These are phyloP conservation scores for Ambrosia artemisiifolia DNA, from an alignment of 129 eudicot genomes.

Conservation along the genomic window DNA sequence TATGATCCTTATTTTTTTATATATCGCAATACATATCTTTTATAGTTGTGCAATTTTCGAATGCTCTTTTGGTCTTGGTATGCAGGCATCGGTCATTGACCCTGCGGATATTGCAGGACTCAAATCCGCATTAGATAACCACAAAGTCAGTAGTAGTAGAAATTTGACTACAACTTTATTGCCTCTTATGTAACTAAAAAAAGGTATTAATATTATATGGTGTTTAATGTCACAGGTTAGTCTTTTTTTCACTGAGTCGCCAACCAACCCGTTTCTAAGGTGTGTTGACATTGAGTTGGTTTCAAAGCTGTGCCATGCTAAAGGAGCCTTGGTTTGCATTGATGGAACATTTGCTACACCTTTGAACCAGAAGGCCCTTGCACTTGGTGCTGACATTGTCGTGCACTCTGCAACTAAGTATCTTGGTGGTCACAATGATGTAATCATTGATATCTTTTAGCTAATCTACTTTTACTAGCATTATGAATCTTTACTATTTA, in stretches of 20 bases:
- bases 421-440: constrained; percentile 90
- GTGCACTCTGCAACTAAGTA: constrained; percentile 79
- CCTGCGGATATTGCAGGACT: constrained; percentile 70
- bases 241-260: constrained; percentile 84
- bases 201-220: not conserved
- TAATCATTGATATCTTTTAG: constrained; percentile 22
- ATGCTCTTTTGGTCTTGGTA: not conserved
- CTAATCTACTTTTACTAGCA: not conserved
- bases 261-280: constrained; percentile 87
- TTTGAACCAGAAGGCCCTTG: constrained; percentile 83
- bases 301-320: constrained; percentile 74
- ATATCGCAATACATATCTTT: not conserved
- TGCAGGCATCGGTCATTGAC: constrained; percentile 78
- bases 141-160: constrained; percentile 50
- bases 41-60: not conserved
- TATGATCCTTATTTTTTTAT: not conserved
- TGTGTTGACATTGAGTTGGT: constrained; percentile 83
- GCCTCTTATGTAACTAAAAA: not conserved
- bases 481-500: not conserved
- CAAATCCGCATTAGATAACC: constrained; percentile 49
- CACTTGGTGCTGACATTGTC: constrained; percentile 91
- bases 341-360: constrained; percentile 97
- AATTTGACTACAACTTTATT: not conserved
- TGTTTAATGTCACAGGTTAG: constrained; percentile 42
- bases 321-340: constrained; percentile 74